A percentile compares a stretch with the other conserved stretches of the same genome.
phyloP scores from a whole-genome alignment of 306 rosid species.

The Lathyrus sativus region DNA sequence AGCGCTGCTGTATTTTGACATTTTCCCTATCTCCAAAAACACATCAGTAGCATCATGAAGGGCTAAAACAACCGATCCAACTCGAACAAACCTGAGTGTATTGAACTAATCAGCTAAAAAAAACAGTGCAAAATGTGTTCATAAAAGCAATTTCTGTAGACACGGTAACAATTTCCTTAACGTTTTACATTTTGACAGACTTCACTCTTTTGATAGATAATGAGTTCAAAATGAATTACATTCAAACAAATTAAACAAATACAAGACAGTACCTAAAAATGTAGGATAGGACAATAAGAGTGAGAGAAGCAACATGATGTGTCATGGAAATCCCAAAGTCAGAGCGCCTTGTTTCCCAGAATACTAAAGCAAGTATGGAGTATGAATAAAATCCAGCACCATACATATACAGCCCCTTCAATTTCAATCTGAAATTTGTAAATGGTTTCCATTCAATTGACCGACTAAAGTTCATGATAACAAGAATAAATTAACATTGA shows the following conservation, averaged over 20 bases:
- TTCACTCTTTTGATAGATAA: too few relatives aligned
- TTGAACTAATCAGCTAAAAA: slow-evolving; percentile 33
- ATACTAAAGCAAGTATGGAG: slow-evolving; percentile 91
- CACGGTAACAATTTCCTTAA: too few relatives aligned
- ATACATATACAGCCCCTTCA: slow-evolving; percentile 90
- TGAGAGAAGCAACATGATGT: slow-evolving; percentile 85
- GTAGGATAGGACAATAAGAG: slow-evolving; percentile 80
- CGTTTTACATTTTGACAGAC: too few relatives aligned
- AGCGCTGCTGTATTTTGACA: slow-evolving; percentile 85
- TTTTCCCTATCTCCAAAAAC: slow-evolving; percentile 92
- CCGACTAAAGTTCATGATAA: slow-evolving; percentile 37
- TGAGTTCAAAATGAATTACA: too few relatives aligned
- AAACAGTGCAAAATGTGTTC: slow-evolving; percentile 6
- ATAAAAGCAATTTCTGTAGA: neutral
- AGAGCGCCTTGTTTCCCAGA: slow-evolving; percentile 93
- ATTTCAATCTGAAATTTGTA: slow-evolving; percentile 71
- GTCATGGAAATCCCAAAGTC: slow-evolving; percentile 93
- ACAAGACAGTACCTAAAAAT: slow-evolving; percentile 61
- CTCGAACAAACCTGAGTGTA: slow-evolving; percentile 81
- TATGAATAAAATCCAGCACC: slow-evolving; percentile 88
- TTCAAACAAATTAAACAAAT: slow-evolving; percentile 8
- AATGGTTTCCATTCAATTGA: slow-evolving; percentile 20
- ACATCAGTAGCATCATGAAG: slow-evolving; percentile 96
- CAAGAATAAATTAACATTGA: slow-evolving; percentile 1
- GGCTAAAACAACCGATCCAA: slow-evolving; percentile 89